Evolutionary conservation across 2,329 filamentous ascomycete species (phyloP).

Genomic region (Aschersonia sp.): DNA sequence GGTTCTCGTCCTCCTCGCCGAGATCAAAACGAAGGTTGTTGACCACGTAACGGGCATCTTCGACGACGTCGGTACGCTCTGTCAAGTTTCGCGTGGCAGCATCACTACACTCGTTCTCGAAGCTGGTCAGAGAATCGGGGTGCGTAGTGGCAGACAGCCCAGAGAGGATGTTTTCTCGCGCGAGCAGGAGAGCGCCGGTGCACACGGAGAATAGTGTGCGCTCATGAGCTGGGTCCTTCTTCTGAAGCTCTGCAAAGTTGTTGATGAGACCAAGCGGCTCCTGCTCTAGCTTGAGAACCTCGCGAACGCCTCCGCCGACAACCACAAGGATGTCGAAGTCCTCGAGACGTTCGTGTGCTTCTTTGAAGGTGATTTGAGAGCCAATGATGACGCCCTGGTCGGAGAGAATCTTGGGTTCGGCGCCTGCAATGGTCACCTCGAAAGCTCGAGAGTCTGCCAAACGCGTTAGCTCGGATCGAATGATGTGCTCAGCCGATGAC

Average conservation of each 20-base stretch:
- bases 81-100: slow-evolving; percentile 53
- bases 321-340: slow-evolving; percentile 72
- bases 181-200: slow-evolving; percentile 66
- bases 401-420: slow-evolving; percentile 39
- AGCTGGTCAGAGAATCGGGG: slow-evolving; percentile 62
- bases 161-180: slow-evolving; percentile 59
- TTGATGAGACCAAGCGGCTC: slow-evolving; percentile 60
- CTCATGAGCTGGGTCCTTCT: slow-evolving; percentile 64
- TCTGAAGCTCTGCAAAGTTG: slow-evolving; percentile 65
- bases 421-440: slow-evolving; percentile 38
- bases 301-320: slow-evolving; percentile 53
- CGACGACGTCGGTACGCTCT: slow-evolving; percentile 70
- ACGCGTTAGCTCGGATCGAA: slow-evolving; percentile 2
- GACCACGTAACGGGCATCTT: slow-evolving; percentile 71
- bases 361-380: slow-evolving; percentile 64
- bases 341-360: slow-evolving; percentile 57
- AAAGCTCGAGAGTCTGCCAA: slow-evolving; percentile 39
- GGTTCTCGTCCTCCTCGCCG: slow-evolving; percentile 68
- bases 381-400: slow-evolving; percentile 53
- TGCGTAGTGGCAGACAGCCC: slow-evolving; percentile 73
- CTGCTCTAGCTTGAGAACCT: slow-evolving; percentile 49
- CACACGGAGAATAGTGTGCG: slow-evolving; percentile 70
- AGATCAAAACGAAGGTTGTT: slow-evolving; percentile 84
- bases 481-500: background rate
- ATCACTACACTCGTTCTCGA: slow-evolving; percentile 70